Evolutionary conservation across 805 yeast species (phyloP).

Genomic region (Kodamaea lidongshanica): DNA sequence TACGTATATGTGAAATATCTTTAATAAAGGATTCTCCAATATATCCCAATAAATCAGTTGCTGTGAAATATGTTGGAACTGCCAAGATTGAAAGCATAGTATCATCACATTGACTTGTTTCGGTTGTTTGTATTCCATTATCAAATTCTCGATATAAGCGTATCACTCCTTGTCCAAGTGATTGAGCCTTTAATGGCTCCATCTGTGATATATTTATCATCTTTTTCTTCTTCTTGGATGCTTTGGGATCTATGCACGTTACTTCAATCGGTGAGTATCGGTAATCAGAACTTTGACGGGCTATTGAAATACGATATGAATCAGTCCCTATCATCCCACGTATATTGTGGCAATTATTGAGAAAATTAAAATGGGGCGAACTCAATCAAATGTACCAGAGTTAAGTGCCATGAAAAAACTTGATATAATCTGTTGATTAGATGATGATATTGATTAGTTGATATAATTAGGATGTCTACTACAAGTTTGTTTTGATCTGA

Average conservation of each 20-base stretch:
- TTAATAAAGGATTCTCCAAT: slow-evolving; percentile 57
- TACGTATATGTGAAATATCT: slow-evolving; percentile 62
- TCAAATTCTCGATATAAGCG: slow-evolving; percentile 56
- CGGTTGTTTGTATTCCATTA: slow-evolving; percentile 10
- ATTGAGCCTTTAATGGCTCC: slow-evolving; percentile 55
- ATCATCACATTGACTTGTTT: slow-evolving; percentile 31
- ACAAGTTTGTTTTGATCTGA: too few species aligned
- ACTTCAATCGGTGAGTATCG: slow-evolving; percentile 26
- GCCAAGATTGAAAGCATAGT: slow-evolving; percentile 77
- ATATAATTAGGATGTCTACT: too few species aligned
- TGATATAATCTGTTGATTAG: too few species aligned
- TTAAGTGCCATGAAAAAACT: too few species aligned
- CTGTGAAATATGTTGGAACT: slow-evolving; percentile 80
- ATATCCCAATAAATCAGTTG: slow-evolving; percentile 76
- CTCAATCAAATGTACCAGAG: too few species aligned
- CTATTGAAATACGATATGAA: slow-evolving; percentile 31
- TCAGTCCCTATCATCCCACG: slow-evolving; percentile 42
- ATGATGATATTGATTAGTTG: too few species aligned
- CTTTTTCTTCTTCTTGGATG: slow-evolving; percentile 15
- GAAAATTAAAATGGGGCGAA: too few species aligned
- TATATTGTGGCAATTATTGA: too few species aligned
- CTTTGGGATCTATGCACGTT: slow-evolving; percentile 19
- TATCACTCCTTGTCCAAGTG: slow-evolving; percentile 70
- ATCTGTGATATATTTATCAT: slow-evolving; percentile 18
- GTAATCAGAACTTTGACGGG: slow-evolving; percentile 22